phyloP scores from a whole-genome alignment of 148 eudicot species.

The Persicaria tinctoria region DNA sequence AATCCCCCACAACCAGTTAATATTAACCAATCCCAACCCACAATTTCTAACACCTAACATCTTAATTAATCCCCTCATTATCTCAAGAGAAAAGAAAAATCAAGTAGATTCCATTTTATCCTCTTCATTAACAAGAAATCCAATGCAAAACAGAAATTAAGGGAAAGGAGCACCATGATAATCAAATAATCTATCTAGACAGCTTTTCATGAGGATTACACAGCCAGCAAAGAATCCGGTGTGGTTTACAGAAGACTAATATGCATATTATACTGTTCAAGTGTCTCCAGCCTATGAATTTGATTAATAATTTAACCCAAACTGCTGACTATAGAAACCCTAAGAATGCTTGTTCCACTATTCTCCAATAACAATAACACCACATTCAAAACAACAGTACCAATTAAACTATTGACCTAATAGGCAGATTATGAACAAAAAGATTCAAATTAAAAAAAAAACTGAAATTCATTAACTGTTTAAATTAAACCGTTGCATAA shows the following conservation, averaged over 20 bases:
- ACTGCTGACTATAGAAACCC: not conserved
- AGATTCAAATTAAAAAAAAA: not conserved
- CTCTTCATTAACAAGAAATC: not conserved
- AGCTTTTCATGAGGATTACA: not conserved
- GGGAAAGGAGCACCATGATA: not conserved
- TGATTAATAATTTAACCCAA: not conserved
- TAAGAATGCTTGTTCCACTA: not conserved
- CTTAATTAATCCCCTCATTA: constrained; percentile 10
- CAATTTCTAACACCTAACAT: constrained; percentile 19
- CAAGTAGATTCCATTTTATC: not conserved
- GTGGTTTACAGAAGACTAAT: not conserved
- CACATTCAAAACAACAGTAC: not conserved
- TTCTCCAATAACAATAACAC: not conserved
- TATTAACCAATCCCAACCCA: constrained; percentile 86
- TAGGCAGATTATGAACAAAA: not conserved
- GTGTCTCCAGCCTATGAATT: not conserved
- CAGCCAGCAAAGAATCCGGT: not conserved
- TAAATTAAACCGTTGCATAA: not conserved
- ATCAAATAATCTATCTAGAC: not conserved
- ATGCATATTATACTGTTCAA: not conserved
- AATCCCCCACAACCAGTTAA: constrained; percentile 91
- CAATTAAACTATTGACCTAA: not conserved
- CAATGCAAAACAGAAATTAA: not conserved
- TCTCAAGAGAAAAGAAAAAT: constrained; percentile 10
- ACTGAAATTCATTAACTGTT: not conserved